phyloP scores from a whole-genome alignment of 768 basidiomycete species.

The Hysterangium stoloniferum region DNA sequence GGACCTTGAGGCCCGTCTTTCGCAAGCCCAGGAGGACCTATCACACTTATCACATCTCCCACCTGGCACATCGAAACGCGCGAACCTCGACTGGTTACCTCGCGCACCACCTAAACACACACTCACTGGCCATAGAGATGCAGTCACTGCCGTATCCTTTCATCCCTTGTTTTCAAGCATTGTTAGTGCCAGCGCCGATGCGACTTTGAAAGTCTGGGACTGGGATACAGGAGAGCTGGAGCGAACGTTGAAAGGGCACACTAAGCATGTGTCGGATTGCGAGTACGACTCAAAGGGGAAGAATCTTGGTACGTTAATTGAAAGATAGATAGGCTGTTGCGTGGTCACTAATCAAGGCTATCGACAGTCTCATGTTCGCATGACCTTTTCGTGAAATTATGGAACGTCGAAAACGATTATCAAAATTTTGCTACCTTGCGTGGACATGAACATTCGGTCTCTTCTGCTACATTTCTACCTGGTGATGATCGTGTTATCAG shows the following conservation, averaged over 20 bases:
- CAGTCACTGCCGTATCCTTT: slow-evolving; percentile 74
- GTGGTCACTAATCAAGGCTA: neutral
- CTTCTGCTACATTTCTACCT: slow-evolving; percentile 77
- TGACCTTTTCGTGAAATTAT: slow-evolving; percentile 87
- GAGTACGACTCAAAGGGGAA: slow-evolving; percentile 86
- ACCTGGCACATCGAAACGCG: slow-evolving; percentile 20
- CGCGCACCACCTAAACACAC: slow-evolving; percentile 73
- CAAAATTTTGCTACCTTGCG: slow-evolving; percentile 81
- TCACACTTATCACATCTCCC: slow-evolving; percentile 40
- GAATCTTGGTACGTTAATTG: slow-evolving; percentile 50
- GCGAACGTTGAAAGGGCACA: slow-evolving; percentile 86
- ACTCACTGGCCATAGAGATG: slow-evolving; percentile 69
- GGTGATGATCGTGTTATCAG: slow-evolving; percentile 79
- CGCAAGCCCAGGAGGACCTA: slow-evolving; percentile 73
- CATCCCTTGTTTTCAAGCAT: slow-evolving; percentile 80
- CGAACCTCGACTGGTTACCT: slow-evolving; percentile 80
- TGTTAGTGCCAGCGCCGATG: slow-evolving; percentile 82
- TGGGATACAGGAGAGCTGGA: slow-evolving; percentile 96
- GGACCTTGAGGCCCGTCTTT: slow-evolving; percentile 81
- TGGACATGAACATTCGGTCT: slow-evolving; percentile 89
- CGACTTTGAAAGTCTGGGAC: slow-evolving; percentile 91
- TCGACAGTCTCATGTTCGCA: slow-evolving; percentile 61
- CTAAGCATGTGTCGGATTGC: slow-evolving; percentile 78
- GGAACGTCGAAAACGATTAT: slow-evolving; percentile 87
- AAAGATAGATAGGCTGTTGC: too few species aligned